These are phyloP conservation scores for Penicillium mononematosum DNA, from an alignment of 495 filamentous ascomycete genomes.

Conservation along the genomic window DNA sequence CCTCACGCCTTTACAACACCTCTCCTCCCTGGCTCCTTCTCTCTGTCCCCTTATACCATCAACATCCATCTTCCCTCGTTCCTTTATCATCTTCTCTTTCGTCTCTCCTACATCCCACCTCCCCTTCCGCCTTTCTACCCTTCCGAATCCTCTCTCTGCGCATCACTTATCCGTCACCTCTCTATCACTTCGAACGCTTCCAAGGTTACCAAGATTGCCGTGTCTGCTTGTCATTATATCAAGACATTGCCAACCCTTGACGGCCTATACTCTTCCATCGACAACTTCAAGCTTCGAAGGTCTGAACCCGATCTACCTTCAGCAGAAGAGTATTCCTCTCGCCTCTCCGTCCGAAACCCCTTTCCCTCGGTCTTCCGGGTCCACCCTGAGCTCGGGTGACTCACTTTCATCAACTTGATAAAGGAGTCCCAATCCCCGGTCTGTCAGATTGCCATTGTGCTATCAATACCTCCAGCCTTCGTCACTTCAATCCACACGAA, in stretches of 20 bases:
- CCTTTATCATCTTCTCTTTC: slow-evolving; percentile 21
- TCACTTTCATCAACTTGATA: slow-evolving; percentile 9
- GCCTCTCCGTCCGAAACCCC: slow-evolving; percentile 4
- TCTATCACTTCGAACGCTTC: slow-evolving; percentile 4
- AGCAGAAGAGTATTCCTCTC: neutral
- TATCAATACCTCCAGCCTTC: slow-evolving; percentile 1
- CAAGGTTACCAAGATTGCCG: slow-evolving; percentile 10
- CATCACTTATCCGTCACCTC: slow-evolving; percentile 22
- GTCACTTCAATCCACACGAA: slow-evolving; percentile 9
- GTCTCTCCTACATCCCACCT: slow-evolving; percentile 14
- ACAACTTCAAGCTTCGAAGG: neutral
- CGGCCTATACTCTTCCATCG: neutral
- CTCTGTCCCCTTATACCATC: slow-evolving; percentile 30
- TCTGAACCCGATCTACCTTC: neutral
- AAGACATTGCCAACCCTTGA: neutral
- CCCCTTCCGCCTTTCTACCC: slow-evolving; percentile 5
- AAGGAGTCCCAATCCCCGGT: slow-evolving; percentile 3
- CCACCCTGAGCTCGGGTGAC: slow-evolving; percentile 13
- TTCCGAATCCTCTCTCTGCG: slow-evolving; percentile 13
- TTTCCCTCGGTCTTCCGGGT: slow-evolving; percentile 6
- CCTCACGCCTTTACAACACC: slow-evolving; percentile 15
- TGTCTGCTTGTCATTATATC: slow-evolving; percentile 2
- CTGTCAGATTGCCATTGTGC: neutral
- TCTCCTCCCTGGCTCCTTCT: slow-evolving; percentile 17
- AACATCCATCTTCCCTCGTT: slow-evolving; percentile 19